phyloP scores from a whole-genome alignment of 163 green algal genomes.

The Volvox carteri region DNA sequence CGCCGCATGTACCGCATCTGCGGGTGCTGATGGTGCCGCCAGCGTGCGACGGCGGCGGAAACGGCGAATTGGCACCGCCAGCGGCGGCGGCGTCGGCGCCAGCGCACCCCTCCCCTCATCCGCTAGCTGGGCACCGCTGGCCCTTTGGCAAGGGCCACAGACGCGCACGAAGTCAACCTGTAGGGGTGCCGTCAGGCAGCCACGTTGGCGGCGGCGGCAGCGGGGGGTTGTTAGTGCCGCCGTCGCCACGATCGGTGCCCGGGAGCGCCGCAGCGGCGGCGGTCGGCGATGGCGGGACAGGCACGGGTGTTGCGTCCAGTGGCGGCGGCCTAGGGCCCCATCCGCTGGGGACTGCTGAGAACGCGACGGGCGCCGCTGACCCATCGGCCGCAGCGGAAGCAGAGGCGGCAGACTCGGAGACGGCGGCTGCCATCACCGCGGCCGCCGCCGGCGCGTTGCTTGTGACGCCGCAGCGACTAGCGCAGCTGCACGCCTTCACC shows the following conservation, averaged over 20 bases:
- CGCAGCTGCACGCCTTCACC: conserved; percentile 54
- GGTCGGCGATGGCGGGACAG: neutral
- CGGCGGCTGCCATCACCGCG: neutral
- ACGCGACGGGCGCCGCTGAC: too few species aligned
- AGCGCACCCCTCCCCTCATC: neutral
- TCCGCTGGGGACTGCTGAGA: too few species aligned
- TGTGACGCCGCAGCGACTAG: conserved; percentile 13
- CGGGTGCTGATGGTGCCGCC: too few species aligned
- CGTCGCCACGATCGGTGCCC: conserved; percentile 31
- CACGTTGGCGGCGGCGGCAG: neutral
- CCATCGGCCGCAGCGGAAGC: too few species aligned
- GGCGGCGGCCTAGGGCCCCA: neutral
- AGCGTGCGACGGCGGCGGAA: neutral
- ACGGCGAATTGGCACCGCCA: neutral
- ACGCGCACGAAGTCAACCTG: conserved; percentile 26
- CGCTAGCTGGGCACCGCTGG: conserved; percentile 20
- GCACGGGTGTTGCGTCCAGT: neutral
- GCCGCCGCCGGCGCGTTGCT: neutral
- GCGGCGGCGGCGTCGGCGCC: neutral
- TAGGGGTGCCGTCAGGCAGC: neutral
- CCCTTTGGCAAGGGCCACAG: conserved; percentile 43
- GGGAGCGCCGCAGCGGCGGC: neutral
- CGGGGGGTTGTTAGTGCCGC: neutral
- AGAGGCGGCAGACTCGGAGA: neutral
- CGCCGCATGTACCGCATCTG: too few species aligned